Conservation (phyloP, 163 green algal genomes). For the Chlamydomonas reinhardtii region DNA sequence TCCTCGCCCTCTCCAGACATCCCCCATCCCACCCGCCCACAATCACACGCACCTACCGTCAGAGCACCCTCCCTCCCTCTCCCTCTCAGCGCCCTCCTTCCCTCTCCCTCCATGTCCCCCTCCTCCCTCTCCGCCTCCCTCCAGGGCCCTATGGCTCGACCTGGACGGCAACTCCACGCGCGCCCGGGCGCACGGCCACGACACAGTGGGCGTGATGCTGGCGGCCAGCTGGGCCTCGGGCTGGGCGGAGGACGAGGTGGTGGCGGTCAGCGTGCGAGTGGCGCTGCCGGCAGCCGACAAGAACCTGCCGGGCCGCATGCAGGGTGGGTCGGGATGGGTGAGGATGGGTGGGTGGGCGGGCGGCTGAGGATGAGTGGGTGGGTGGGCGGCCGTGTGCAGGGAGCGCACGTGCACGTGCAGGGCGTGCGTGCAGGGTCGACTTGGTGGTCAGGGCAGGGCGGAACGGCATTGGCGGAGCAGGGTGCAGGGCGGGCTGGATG, state of each 20-base stretch:
- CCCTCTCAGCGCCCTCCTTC: background rate
- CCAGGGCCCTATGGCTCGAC: constrained; percentile 25
- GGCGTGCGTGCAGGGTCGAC: no score
- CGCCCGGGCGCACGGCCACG: background rate
- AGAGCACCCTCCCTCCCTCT: no score
- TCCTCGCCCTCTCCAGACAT: background rate
- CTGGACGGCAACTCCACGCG: background rate
- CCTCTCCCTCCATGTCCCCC: background rate
- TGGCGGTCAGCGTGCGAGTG: constrained; percentile 28
- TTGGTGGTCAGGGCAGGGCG: no score
- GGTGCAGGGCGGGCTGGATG: no score
- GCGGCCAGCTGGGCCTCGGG: constrained; percentile 4
- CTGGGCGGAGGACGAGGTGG: constrained; percentile 13
- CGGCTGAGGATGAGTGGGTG: background rate
- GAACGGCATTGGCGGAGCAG: no score
- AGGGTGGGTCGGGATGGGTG: background rate
- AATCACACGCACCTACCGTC: no score
- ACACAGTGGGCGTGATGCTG: constrained; percentile 28
- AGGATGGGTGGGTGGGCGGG: background rate
- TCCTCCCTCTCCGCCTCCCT: no score
- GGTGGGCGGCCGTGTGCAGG: no score
- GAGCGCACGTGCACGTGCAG: no score
- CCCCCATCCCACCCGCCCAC: no score
- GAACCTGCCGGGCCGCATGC: background rate
- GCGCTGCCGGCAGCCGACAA: constrained; percentile 14